Conservation (phyloP, 2,329 filamentous ascomycete genomes). For the Arthrobotrys iridis region DNA sequence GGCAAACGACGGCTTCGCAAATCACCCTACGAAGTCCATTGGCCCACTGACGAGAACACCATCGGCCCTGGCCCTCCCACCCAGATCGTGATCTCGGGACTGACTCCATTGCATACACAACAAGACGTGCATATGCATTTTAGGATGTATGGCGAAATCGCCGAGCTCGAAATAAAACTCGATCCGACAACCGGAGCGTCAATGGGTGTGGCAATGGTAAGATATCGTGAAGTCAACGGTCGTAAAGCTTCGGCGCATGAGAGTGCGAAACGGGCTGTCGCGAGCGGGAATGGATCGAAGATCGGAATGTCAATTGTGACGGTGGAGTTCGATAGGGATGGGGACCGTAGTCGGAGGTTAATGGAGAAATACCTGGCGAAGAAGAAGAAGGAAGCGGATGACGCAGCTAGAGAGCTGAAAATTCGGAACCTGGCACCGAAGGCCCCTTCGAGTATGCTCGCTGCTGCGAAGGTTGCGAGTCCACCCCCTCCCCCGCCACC, state of each 20-base stretch:
- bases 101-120: conserved; percentile 87
- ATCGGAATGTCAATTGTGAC: conserved; percentile 80
- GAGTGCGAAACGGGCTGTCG: conserved; percentile 82
- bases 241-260: conserved; percentile 73
- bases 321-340: conserved; percentile 90
- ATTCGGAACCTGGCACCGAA: conserved; percentile 58
- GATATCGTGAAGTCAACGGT: conserved; percentile 76
- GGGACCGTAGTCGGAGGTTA: conserved; percentile 80
- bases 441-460: conserved; percentile 56
- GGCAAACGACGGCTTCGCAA: conserved; percentile 77
- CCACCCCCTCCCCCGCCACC: conserved; percentile 56
- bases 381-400: conserved; percentile 70
- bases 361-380: conserved; percentile 78
- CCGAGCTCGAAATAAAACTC: conserved; percentile 90
- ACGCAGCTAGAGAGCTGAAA: conserved; percentile 62
- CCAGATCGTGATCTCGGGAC: conserved; percentile 93
- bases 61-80: conserved; percentile 88
- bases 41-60: conserved; percentile 87
- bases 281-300: conserved; percentile 78
- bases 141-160: conserved; percentile 84
- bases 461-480: conserved; percentile 55
- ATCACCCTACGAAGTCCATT: conserved; percentile 80
- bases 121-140: conserved; percentile 80
- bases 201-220: conserved; percentile 89
- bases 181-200: conserved; percentile 95